Percentiles rank a stretch among this genome's conserved stretches.
phyloP scores from a whole-genome alignment of 2,329 filamentous ascomycete species.

The Pestalotiopsis sp. region DNA sequence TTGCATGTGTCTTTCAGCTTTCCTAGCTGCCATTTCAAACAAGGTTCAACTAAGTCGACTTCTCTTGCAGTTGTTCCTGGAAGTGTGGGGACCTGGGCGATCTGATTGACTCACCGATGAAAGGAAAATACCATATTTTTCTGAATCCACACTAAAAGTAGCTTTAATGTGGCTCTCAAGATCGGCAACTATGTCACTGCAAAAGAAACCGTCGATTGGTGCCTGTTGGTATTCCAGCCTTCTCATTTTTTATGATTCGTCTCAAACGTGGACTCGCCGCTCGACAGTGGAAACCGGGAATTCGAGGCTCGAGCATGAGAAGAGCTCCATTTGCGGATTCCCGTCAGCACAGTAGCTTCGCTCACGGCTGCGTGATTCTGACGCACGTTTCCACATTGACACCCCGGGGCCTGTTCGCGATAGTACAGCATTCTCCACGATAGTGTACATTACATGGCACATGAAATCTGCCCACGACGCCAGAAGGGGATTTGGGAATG shows the following conservation, averaged over 20 bases:
- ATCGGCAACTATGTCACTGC: slow-evolving; percentile 4
- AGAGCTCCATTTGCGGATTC: background rate
- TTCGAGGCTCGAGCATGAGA: background rate
- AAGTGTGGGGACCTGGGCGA: background rate
- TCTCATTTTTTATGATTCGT: background rate
- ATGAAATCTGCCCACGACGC: too few relatives aligned
- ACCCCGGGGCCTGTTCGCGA: background rate
- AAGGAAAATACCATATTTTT: background rate
- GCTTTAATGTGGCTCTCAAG: background rate
- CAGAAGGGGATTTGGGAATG: too few relatives aligned
- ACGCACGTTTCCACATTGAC: background rate
- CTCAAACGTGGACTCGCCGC: too few relatives aligned
- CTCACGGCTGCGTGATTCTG: background rate
- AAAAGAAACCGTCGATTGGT: slow-evolving; percentile 1
- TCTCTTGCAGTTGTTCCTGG: background rate
- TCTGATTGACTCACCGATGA: background rate
- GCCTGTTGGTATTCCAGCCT: slow-evolving; percentile 5
- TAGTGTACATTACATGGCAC: too few relatives aligned
- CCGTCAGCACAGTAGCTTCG: slow-evolving; percentile 10
- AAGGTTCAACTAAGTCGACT: background rate
- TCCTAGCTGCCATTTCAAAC: background rate
- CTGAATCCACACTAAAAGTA: background rate
- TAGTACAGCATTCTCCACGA: background rate
- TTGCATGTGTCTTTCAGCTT: background rate
- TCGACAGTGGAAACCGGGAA: background rate